Evolutionary conservation across 2,329 filamentous ascomycete species (phyloP), one percentile per base, ranked within the genome.

Genomic region (Metarhizium rileyi): DNA sequence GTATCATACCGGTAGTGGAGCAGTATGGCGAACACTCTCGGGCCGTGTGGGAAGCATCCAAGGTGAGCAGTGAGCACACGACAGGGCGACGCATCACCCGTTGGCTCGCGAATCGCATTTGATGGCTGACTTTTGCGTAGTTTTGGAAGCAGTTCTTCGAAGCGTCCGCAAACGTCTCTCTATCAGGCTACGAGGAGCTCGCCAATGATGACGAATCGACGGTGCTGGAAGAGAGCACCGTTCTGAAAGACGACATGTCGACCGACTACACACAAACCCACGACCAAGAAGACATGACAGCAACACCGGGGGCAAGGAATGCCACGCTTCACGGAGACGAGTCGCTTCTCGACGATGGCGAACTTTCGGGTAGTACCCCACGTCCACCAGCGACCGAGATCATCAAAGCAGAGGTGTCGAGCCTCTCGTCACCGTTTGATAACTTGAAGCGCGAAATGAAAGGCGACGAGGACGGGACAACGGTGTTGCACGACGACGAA

Each of bases 91-190:
- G 12, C 27, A 28, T 28, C 8, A 28, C 27, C n/a, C n/a, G n/a
- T n/a, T n/a, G 27, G 27, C 8, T 12, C 27, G 12, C 27, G 27
- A 12, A 28, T 9, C 27, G 8, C 8, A 28, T 28, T 28, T 28
- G 30, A 5, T 5, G 12, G 30, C 30, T 33, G 16, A 33, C 10
- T 33, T 16, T 33, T 20, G 35, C 35, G 9, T 22, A 94, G 87
- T 98, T 98, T 70, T 98, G 93, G 93, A 98, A 98, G 70, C 90
- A 97, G 73, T 98, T 98, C 74, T 98, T 98, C 69, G 93, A 98
- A 70, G 90, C 93, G 33, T 95, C 90, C 44, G 93, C 93, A 64
- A 97, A 98, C 61, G 91, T 98, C 25, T 95, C 91, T 10, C 78
- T 98, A 10, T 95, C 90, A 0, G 90, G 90, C 26, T 96, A 98